Evolutionary conservation across 2,329 filamentous ascomycete species (phyloP), one percentile per base, ranked within the genome.

Genomic region (Trichoderma sp.): DNA sequence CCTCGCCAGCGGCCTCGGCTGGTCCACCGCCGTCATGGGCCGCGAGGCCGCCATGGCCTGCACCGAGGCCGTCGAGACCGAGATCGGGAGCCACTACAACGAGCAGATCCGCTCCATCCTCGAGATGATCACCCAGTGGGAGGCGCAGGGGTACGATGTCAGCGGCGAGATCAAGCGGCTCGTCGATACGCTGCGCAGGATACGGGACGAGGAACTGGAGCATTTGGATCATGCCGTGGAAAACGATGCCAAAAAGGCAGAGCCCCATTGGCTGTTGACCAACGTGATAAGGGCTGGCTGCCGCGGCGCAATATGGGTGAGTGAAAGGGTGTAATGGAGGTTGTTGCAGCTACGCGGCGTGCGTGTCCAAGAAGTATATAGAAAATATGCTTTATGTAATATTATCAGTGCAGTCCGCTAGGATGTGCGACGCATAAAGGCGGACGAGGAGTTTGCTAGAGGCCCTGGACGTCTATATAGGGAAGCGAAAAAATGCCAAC

Each of bases 41-140:
- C 86, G 92, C 56, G 93, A 98, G 78, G 93, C 94, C 2, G 94
- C 95, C 43, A 99, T 99, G 95, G 95, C 95, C 14, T 99, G 95
- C 76, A 98, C 95, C 0, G 95, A 99, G 78, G 95, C 95, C 1
- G 94, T 99, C 1, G 95, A 99, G 82, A 99, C 94, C 7, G 95
- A 98, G 81, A 99, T 99, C 68, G 95, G 95, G 2, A 88, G 88
- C 30, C 95, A 99, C 79, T 99, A 99, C 77, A 98, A 98, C 75
- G 88, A 88, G 69, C 95, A 99, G 79, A 92, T 99, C 48, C 82
- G 92, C 28, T 85, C 86, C 61, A 79, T 99, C 71, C 77, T 98
- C 45, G 88, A 90, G 68, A 97, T 96, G 89, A 85, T 92, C 65
- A 82, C 85, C 7, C 85, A 89, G 69, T 91, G 93, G 82, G 86